Evolutionary conservation across 2,329 filamentous ascomycete species (phyloP).

Genomic region (Aspergillus candidus): DNA sequence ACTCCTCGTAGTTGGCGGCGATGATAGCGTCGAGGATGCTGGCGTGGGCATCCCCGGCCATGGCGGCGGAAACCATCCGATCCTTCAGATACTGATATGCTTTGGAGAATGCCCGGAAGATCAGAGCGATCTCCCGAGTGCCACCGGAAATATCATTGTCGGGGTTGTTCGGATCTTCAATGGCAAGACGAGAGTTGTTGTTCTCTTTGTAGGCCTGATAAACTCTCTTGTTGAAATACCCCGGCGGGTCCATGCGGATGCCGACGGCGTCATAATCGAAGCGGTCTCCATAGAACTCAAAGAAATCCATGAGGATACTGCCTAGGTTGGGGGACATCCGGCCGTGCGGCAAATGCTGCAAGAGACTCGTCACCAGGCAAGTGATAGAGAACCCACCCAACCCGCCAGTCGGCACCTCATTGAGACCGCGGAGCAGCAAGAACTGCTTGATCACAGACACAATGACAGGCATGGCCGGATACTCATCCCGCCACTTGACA

Average conservation of each 20-base stretch:
- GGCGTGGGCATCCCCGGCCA: conserved; percentile 13
- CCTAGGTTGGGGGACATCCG: conserved; percentile 67
- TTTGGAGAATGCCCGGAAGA: conserved; percentile 63
- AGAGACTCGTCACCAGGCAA: conserved; percentile 82
- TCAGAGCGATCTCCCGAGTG: conserved; percentile 62
- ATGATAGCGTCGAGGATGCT: conserved; percentile 69
- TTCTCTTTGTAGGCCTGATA: conserved; percentile 48
- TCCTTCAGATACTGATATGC: conserved; percentile 55
- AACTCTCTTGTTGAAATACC: conserved; percentile 61
- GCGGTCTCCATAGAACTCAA: conserved; percentile 79
- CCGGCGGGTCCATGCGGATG: conserved; percentile 69
- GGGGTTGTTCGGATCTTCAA: conserved; percentile 83
- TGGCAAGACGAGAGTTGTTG: conserved; percentile 65
- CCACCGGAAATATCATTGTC: conserved; percentile 88
- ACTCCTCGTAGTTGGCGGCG: conserved; percentile 71
- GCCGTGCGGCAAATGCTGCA: conserved; percentile 71
- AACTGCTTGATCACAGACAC: conserved; percentile 91
- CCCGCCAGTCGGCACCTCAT: conserved; percentile 85
- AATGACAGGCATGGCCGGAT: conserved; percentile 77
- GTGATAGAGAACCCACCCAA: conserved; percentile 92
- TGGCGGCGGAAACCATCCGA: conserved; percentile 45
- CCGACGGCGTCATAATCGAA: conserved; percentile 67
- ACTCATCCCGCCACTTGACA: conserved; percentile 67
- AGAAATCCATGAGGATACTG: conserved; percentile 76
- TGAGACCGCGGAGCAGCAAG: conserved; percentile 78